Evolutionary conservation across 192 early-diverging fungal species (phyloP), one percentile per base, ranked within the genome.

Genomic region (Coemansia sp.): DNA sequence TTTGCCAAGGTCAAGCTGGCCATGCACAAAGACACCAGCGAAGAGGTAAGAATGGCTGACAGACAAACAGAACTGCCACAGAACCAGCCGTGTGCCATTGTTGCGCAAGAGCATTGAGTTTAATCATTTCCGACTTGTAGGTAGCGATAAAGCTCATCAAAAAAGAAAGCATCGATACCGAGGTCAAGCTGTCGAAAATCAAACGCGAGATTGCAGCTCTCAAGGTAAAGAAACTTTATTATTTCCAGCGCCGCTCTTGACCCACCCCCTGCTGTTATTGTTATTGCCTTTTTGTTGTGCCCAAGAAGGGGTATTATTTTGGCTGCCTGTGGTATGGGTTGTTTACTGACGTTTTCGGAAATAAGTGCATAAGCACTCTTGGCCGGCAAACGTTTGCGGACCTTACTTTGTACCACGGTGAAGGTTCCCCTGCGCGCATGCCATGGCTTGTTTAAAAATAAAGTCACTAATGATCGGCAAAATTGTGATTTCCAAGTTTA

Each of bases 1-100:
- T 96, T 96, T 80, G 94, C 91, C 54, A 96, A 98, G 75, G 94
- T 96, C 56, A 98, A 98, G 78, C 82, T 97, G 12, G 93, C 91
- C 3, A 84, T 90, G 62, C 92, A 98, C 61, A 80, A 81, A 39
- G 83, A 88, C 23, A 78, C 86, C 23, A 81, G 81, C 18, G 81
- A 86, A 59, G 89, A 91, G 80, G 75, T 71, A 67, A 53, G n/a
- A 26, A 1, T 19, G 15, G 42, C 42, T 0, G 42, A 3, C 42
- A 44, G 2, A 31, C 30, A 8, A 1, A 15, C 38, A 20, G 15
- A 37, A 19, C 7, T 0, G 35, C 35, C 18, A 38, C 11, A 16
- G 2, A n/a, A 2, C 52, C 18, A n/a, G 23, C 30, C 39, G 52
- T 20, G 7, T 14, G 18, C 18, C 21, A 21, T 5, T 21, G 42